Percentiles rank a stretch among this genome's conserved stretches.
phyloP scores from a whole-genome alignment of 2,329 filamentous ascomycete genomes.

The Aspergillus persii region DNA sequence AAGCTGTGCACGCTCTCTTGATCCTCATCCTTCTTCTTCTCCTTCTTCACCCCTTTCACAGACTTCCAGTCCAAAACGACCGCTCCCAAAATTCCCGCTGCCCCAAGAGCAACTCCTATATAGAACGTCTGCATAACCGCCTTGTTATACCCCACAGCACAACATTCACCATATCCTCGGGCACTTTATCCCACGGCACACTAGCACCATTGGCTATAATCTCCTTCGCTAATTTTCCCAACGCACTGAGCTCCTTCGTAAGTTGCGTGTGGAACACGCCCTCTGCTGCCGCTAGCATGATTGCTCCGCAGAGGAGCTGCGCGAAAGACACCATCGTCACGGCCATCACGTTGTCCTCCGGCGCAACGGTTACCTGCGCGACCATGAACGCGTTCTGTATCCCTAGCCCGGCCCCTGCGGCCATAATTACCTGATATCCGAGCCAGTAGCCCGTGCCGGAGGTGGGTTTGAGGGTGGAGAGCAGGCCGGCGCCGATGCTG shows the following conservation, averaged over 20 bases:
- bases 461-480: not conserved
- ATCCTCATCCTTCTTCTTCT: not conserved
- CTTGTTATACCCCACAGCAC: not conserved
- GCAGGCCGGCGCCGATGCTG: conserved; percentile 4
- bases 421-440: not conserved
- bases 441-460: not conserved
- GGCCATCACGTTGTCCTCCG: not conserved
- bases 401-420: not conserved
- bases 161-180: not conserved
- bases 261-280: not conserved
- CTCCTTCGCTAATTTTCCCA: not conserved
- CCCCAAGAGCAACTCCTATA: not conserved
- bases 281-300: not conserved
- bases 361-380: not conserved
- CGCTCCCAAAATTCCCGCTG: not conserved
- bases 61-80: not conserved
- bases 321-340: not conserved
- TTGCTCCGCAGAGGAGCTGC: not conserved
- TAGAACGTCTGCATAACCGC: not conserved
- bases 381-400: not conserved
- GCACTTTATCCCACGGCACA: not conserved
- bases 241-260: not conserved
- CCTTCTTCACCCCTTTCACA: not conserved
- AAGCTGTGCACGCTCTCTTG: not conserved
- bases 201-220: not conserved